phyloP scores from a whole-genome alignment of 805 yeast genomes.

The Lachancea cidri region DNA sequence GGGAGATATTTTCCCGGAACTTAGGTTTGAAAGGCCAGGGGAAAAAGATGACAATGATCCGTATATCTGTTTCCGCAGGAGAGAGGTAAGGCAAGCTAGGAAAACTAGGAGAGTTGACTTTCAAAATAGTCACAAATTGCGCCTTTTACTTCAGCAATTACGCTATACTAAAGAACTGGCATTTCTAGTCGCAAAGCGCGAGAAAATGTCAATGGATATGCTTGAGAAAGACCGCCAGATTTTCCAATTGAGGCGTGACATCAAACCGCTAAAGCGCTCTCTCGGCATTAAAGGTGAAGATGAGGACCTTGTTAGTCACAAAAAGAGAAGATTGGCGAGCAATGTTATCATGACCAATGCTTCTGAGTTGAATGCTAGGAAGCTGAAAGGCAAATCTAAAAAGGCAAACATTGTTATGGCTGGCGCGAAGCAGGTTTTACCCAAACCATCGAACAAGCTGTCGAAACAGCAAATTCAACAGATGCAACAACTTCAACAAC shows the following conservation, averaged over 20 bases:
- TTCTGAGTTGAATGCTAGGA: constrained; percentile 2
- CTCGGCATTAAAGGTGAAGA: constrained; percentile 80
- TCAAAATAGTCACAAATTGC: constrained; percentile 78
- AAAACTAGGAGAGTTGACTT: constrained; percentile 94
- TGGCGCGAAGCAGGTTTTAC: background rate
- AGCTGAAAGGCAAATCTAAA: constrained; percentile 3
- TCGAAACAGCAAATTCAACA: constrained; percentile 12
- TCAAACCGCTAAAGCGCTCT: constrained; percentile 69
- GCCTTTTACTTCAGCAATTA: constrained; percentile 69
- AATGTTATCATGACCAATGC: constrained; percentile 9
- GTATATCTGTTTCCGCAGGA: constrained; percentile 88
- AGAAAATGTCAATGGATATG: constrained; percentile 47
- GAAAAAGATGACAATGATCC: constrained; percentile 94
- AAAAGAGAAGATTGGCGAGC: constrained; percentile 47
- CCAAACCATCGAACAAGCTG: constrained; percentile 1
- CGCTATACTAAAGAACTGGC: constrained; percentile 68
- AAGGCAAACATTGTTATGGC: constrained; percentile 10
- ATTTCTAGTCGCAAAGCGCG: constrained; percentile 64
- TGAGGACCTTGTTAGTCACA: constrained; percentile 73
- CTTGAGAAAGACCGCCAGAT: constrained; percentile 59
- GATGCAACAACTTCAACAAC: constrained; percentile 17
- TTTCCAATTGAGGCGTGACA: constrained; percentile 66
- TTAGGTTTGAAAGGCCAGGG: constrained; percentile 80
- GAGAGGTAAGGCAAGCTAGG: constrained; percentile 92
- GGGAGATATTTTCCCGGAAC: constrained; percentile 60